Percentiles rank a stretch among this genome's conserved stretches.
phyloP scores from a whole-genome alignment of 2,329 filamentous ascomycete genomes.

The Daldinia eschscholtzii region DNA sequence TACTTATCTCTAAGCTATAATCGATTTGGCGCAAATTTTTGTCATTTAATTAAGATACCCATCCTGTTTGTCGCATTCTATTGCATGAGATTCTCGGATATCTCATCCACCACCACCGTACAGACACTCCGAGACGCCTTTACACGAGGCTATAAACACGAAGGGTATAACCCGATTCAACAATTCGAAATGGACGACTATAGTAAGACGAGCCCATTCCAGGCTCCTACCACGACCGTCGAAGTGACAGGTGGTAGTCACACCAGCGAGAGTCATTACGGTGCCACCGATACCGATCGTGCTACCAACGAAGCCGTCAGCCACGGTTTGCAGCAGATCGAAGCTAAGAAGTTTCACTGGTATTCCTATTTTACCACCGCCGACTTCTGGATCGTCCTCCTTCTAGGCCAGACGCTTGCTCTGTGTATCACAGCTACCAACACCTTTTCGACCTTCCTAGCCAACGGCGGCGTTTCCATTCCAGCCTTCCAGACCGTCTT shows the following conservation, averaged over 20 bases:
- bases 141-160: slow-evolving; percentile 16
- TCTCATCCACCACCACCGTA: slow-evolving; percentile 19
- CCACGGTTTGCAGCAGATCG: slow-evolving; percentile 67
- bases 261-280: slow-evolving; percentile 37
- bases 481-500: slow-evolving; percentile 96
- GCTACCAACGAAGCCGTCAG: slow-evolving; percentile 57
- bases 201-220: slow-evolving; percentile 45
- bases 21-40: slow-evolving; percentile 11
- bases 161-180: slow-evolving; percentile 43
- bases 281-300: slow-evolving; percentile 32
- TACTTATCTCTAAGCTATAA: background rate
- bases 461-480: slow-evolving; percentile 76
- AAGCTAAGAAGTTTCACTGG: slow-evolving; percentile 68
- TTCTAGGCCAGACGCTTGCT: slow-evolving; percentile 85
- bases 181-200: slow-evolving; percentile 51
- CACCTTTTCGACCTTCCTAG: slow-evolving; percentile 86
- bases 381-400: slow-evolving; percentile 88
- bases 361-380: slow-evolving; percentile 83
- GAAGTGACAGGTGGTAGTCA: slow-evolving; percentile 45
- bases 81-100: slow-evolving; percentile 40
- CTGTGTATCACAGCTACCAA: slow-evolving; percentile 94
- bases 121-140: slow-evolving; percentile 33
- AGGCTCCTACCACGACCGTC: slow-evolving; percentile 46
- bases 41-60: slow-evolving; percentile 27
- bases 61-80: slow-evolving; percentile 1